Percentiles rank a stretch among this genome's conserved stretches.
These are phyloP conservation scores for Acanthamoeba pearcei DNA, from an alignment of 208 protist genomes.

Conservation along the genomic window DNA sequence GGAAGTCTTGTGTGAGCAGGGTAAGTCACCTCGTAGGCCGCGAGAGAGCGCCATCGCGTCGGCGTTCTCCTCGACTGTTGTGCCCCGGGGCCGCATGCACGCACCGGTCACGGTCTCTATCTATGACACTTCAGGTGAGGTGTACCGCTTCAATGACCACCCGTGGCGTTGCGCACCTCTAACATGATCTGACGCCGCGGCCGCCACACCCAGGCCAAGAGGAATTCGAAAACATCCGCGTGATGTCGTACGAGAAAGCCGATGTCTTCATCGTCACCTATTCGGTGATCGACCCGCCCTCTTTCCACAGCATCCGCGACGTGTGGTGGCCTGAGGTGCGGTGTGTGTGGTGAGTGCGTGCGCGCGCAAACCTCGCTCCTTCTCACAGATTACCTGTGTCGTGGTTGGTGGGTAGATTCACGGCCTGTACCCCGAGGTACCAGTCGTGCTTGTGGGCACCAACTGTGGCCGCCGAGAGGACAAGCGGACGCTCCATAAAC, in stretches of 20 bases:
- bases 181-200: too few species aligned
- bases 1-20: not conserved
- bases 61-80: not conserved
- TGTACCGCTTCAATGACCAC: not conserved
- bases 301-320: constrained; percentile 8
- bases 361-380: not conserved
- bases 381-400: not conserved
- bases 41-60: not conserved
- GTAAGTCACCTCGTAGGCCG: not conserved
- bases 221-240: not conserved
- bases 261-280: not conserved
- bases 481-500: not conserved
- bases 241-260: not conserved
- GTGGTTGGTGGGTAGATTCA: not conserved
- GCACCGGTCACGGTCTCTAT: not conserved
- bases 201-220: not conserved
- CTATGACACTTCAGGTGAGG: not conserved
- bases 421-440: not conserved
- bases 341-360: not conserved
- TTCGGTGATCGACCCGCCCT: not conserved
- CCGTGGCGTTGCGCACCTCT: too few species aligned
- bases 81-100: not conserved
- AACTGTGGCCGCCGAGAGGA: not conserved
- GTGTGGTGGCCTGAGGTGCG: constrained; percentile 17
- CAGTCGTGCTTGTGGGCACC: not conserved